Evolutionary conservation across 441 rosid species (phyloP), one percentile per base, ranked within the genome.

Genomic region (Melastoma candidum): DNA sequence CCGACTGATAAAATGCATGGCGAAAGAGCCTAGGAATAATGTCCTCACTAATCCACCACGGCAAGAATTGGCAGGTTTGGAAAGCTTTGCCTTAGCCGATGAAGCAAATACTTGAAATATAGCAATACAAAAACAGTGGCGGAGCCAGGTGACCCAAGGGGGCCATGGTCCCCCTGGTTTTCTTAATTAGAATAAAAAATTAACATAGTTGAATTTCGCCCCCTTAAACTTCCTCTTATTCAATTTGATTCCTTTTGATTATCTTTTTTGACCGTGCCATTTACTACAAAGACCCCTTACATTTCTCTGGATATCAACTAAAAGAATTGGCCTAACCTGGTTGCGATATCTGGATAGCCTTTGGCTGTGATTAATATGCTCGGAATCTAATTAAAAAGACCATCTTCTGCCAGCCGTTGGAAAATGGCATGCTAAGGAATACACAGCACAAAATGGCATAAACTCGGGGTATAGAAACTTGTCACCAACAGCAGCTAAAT

Each of bases 341-440:
- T 86, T 58, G 93, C 95, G 63, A 89, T 82, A 66, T 93, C 99
- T 27, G 97, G 99, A 64, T 93, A 93, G 54, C 99, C 99, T 74
- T 69, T 93, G 3, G 96, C 97, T 4, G 99, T 93, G 53, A 89
- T 79, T 54, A 93, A 78, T 48, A 93, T 82, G 66, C 88, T 76
- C 39, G 97, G 97, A 57, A 89, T 81, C 67, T 81, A 81, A 73
- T 81, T 77, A 71, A 83, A 93, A 46, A 86, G 56, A 4, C 69
- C 67, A 71, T 89, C 99, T 64, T 89, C 99, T 10, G 77, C 87
- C 69, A 93, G 71, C 41, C 97, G 72, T 61, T 89, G 96, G 67
- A 93, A 93, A 62, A 89, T 78, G 25, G 99, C 99, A 56, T 93
- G 97, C 99, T 93, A 58, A 53, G 65, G 64, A 57, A 10, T 11